Evolutionary conservation across 2,329 filamentous ascomycete species (phyloP).

Genomic region (Phaeomoniella chlamydospora): DNA sequence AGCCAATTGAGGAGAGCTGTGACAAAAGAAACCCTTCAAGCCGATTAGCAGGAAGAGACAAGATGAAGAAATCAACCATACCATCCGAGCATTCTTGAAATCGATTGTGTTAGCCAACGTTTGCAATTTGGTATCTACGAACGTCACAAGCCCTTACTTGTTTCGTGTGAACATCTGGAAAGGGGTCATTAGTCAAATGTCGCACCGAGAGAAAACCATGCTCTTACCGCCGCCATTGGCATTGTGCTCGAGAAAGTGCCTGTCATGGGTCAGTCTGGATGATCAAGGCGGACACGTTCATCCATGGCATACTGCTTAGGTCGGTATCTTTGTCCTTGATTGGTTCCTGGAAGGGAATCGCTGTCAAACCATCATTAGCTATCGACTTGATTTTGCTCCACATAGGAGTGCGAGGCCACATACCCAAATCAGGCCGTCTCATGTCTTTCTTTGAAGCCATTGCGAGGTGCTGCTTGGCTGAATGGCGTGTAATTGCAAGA

Average conservation of each 20-base stretch:
- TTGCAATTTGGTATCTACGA: slow-evolving; percentile 6
- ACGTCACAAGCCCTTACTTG: slow-evolving; percentile 46
- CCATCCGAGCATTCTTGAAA: slow-evolving; percentile 48
- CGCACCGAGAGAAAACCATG: no score
- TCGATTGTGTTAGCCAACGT: slow-evolving; percentile 3
- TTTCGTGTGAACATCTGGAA: slow-evolving; percentile 74
- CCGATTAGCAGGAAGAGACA: background rate
- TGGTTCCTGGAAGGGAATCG: slow-evolving; percentile 77
- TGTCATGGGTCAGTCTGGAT: slow-evolving; percentile 12
- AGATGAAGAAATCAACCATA: slow-evolving; percentile 16
- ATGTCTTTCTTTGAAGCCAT: slow-evolving; percentile 65
- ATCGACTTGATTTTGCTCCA: slow-evolving; percentile 1
- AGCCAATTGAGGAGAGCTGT: slow-evolving; percentile 34
- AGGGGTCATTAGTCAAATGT: slow-evolving; percentile 7
- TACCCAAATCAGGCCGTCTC: slow-evolving; percentile 60
- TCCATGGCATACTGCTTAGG: slow-evolving; percentile 51
- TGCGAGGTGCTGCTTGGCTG: slow-evolving; percentile 10
- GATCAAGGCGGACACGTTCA: background rate
- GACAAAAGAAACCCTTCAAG: slow-evolving; percentile 28
- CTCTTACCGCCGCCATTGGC: slow-evolving; percentile 72
- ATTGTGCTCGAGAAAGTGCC: slow-evolving; percentile 60
- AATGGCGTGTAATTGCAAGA: no score
- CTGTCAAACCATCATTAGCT: slow-evolving; percentile 29
- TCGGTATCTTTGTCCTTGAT: slow-evolving; percentile 51
- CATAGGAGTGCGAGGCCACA: slow-evolving; percentile 13